Evolutionary conservation across 208 protist genomes (phyloP), one percentile per base, ranked within the genome.

Genomic region (Tetramitus jugosus): DNA sequence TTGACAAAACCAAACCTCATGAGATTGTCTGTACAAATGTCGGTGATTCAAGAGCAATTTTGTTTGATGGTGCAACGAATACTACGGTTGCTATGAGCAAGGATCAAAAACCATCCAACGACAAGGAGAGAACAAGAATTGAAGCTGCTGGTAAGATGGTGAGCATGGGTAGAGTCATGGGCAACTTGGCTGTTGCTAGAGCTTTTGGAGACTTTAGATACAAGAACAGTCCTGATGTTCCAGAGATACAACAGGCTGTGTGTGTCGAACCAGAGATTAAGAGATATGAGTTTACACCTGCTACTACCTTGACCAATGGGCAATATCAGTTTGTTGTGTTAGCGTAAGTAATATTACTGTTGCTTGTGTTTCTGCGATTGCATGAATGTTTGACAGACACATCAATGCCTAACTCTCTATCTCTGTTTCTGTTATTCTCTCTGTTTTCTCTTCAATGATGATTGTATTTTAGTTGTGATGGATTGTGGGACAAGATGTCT

Each of bases 131-230:
- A n/a, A n/a, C n/a, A n/a, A n/a, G n/a, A n/a, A n/a, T n/a, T n/a
- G n/a, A n/a, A n/a, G n/a, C n/a, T n/a, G n/a, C n/a, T n/a, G n/a
- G n/a, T n/a, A n/a, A n/a, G 4, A 49, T 37, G 3, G 35, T 49
- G 7, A 45, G 20, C 3, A 33, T 49, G n/a, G 31, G 33, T 71
- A 8, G 65, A 23, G 65, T 49, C 7, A 71, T 37, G 3, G 35
- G 40, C 35, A 33, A 49, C 2, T 37, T 71, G 13, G 35, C 65
- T 42, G 40, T 71, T 23, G n/a, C 65, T 35, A 17, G 39, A 26
- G 65, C 65, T 35, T 71, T 71, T 71, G 65, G 65, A 20, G 65
- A 71, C 33, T 71, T 49, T n/a, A 4, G 17, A 13, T 49, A 35
- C 20, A 71, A 71, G 40, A 14, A 14, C 7, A 71, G 49, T 49